Evolutionary conservation across 2,329 filamentous ascomycete genomes (phyloP), one percentile per base, ranked within the genome.

Genomic region (Ploettnerulaceae sp.): DNA sequence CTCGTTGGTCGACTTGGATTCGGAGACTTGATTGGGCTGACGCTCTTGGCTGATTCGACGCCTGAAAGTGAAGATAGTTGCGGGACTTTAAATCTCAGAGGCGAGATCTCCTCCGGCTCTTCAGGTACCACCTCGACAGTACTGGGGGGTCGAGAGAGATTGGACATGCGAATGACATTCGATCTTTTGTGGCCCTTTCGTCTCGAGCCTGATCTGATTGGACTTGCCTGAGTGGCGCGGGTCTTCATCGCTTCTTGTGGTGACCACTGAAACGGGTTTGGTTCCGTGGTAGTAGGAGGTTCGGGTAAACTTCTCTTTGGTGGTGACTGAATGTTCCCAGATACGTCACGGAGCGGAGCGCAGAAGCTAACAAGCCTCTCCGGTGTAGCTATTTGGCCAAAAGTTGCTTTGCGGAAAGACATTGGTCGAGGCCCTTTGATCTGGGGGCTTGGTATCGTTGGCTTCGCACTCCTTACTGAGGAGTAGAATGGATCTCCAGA

Each of bases 171-270:
- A 15, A 60, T 33, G 0, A 57, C 49, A 28, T 57, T 56, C 0
- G 56, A 58, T 33, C 56, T 47, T 28, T 58, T 60, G 20, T 63
- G 61, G 0, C 55, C 60, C 32, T 56, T 59, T 8, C 47, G 47
- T 25, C 40, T 34, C 4, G 50, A 31, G 9, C 34, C 36, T 2
- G 29, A 25, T 5, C 37, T 41, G 12, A 47, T 54, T 6, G 53
- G 45, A 28, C 46, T 57, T 12, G 38, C 41, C 26, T 39, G 41
- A 1, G 29, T 47, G 3, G 42, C 17, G 26, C 50, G 40, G 4
- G 40, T 41, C 37, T 55, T 43, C 47, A 53, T 56, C 20, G 50
- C 38, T 34, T 55, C 55, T 47, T 60, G 53, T 3, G 60, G 56
- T 25, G 56, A 56, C 59, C 59, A 61, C 44, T 56, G 57, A 21